Percentiles rank a stretch among this genome's conserved stretches.
Conservation (phyloP, 768 basidiomycete species). For the Chiua virens region DNA sequence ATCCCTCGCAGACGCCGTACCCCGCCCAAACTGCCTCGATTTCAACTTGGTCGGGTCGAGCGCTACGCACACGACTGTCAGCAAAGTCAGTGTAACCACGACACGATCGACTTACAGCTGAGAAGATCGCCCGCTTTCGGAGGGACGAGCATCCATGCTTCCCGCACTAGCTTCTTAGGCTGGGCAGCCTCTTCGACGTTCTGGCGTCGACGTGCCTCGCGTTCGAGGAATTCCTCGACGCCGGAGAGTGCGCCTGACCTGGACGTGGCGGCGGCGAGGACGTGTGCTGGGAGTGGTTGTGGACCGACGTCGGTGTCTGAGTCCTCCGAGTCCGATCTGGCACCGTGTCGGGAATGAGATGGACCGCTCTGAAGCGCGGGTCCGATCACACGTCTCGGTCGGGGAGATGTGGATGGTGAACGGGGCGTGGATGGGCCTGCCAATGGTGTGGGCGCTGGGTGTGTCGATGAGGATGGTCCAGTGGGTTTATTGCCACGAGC, state of each 20-base stretch:
- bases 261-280: conserved; percentile 20
- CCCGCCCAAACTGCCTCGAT: conserved; percentile 75
- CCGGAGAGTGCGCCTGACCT: conserved; percentile 52
- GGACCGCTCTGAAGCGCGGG: conserved; percentile 50
- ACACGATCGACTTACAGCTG: conserved; percentile 54
- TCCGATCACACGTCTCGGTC: conserved; percentile 43
- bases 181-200: conserved; percentile 76
- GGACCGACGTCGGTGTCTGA: conserved; percentile 86
- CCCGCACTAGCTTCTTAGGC: conserved; percentile 77
- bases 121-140: conserved; percentile 81
- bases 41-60: conserved; percentile 87
- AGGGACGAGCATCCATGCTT: conserved; percentile 98
- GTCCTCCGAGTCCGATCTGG: conserved; percentile 54
- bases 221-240: conserved; percentile 80
- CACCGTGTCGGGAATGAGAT: conserved; percentile 32
- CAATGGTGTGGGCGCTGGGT: conserved; percentile 6
- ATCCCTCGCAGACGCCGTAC: conserved; percentile 39
- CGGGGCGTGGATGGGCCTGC: conserved; percentile 22
- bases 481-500: conserved; percentile 32
- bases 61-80: conserved; percentile 38
- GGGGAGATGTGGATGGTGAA: conserved; percentile 16
- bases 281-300: conserved; percentile 57
- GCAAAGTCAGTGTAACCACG: not conserved
- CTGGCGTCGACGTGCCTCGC: conserved; percentile 75
- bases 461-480: conserved; percentile 20